Conservation (phyloP, 805 yeast species). For the Yamadazyma paraphyllophila region DNA sequence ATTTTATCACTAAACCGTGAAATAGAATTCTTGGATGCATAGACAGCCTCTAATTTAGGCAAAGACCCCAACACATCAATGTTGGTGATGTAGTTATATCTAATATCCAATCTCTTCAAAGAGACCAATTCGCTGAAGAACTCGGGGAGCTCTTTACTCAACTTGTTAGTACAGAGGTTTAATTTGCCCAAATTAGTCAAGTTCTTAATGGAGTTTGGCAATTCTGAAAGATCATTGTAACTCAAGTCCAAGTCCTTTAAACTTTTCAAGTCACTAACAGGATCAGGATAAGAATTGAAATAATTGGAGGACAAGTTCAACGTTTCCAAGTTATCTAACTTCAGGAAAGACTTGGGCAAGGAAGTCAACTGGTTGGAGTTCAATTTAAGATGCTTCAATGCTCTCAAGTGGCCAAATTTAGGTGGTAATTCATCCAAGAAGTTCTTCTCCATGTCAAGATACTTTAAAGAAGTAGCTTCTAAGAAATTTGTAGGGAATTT, state of each 20-base stretch:
- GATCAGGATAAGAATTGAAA: conserved; percentile 60
- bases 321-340: conserved; percentile 50
- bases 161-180: conserved; percentile 70
- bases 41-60: conserved; percentile 66
- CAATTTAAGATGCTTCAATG: conserved; percentile 58
- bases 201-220: conserved; percentile 63
- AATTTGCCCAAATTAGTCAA: conserved; percentile 63
- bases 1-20: conserved; percentile 66
- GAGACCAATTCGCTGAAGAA: conserved; percentile 52
- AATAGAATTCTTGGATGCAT: conserved; percentile 72
- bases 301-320: conserved; percentile 80
- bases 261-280: conserved; percentile 56
- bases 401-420: conserved; percentile 50
- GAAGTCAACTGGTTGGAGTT: conserved; percentile 70
- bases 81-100: conserved; percentile 62
- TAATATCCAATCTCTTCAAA: conserved; percentile 70
- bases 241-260: conserved; percentile 74
- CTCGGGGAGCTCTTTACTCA: conserved; percentile 51
- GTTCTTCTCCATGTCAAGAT: conserved; percentile 76
- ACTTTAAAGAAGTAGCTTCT: conserved; percentile 63
- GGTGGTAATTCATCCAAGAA: conserved; percentile 63
- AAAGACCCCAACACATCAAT: conserved; percentile 56
- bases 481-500: conserved; percentile 72
- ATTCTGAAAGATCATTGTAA: conserved; percentile 61
- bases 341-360: conserved; percentile 61